Conservation (phyloP, 495 filamentous ascomycete genomes). For the Hypoxylon crocopeplum region DNA sequence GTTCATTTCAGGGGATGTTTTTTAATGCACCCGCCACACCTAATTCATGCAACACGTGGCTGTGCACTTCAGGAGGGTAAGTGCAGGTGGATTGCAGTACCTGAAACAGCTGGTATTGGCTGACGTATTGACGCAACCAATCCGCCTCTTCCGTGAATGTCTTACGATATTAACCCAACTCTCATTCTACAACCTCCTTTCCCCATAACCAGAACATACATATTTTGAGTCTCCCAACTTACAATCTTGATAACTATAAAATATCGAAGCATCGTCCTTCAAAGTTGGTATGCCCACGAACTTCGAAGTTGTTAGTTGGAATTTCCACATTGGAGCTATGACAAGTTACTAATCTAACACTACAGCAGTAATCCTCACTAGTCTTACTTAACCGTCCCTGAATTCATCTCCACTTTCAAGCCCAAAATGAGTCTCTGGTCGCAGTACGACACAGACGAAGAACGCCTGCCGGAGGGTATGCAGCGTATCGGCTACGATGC, state of each 20-base stretch:
- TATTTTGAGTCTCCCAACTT: neutral
- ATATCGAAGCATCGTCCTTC: too few relatives aligned
- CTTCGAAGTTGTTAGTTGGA: too few relatives aligned
- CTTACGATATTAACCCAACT: conserved; percentile 5
- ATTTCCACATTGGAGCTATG: too few relatives aligned
- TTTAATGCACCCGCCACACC: neutral
- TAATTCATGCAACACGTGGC: neutral
- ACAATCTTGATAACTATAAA: too few relatives aligned
- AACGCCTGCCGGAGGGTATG: conserved; percentile 62
- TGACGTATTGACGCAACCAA: neutral
- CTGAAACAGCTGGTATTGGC: neutral
- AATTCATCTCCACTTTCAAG: neutral
- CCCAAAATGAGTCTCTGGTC: conserved; percentile 50
- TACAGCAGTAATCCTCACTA: too few relatives aligned
- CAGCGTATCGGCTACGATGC: conserved; percentile 60
- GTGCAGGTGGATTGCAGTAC: neutral
- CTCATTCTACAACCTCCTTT: neutral
- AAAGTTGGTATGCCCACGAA: too few relatives aligned
- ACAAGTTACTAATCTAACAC: too few relatives aligned
- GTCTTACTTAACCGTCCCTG: too few relatives aligned
- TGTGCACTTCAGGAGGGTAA: neutral
- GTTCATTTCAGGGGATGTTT: too few relatives aligned
- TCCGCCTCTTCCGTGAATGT: neutral
- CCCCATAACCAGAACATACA: neutral
- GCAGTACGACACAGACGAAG: conserved; percentile 54